Evolutionary conservation across 495 filamentous ascomycete genomes (phyloP).

Genomic region (Aspergillus wentii): DNA sequence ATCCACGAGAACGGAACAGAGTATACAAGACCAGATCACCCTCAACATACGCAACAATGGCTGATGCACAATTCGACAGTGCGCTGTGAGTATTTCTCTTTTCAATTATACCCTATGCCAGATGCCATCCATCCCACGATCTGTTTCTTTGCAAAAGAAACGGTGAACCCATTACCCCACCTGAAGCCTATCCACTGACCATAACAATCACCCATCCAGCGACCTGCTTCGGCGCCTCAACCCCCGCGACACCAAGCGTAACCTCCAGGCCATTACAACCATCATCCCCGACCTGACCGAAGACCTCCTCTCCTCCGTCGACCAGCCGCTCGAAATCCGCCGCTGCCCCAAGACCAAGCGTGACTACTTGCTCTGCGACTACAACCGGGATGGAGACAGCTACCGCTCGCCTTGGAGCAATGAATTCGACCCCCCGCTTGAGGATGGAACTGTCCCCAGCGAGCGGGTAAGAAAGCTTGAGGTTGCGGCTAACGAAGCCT

Average conservation of each 20-base stretch:
- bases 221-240: constrained; percentile 98
- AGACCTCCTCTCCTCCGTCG: constrained; percentile 95
- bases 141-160: neutral
- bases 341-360: constrained; percentile 83
- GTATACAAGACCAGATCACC: constrained; percentile 9
- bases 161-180: constrained; percentile 9
- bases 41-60: constrained; percentile 33
- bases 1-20: constrained; percentile 13
- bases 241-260: constrained; percentile 79
- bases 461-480: constrained; percentile 91
- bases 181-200: constrained; percentile 31
- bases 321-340: constrained; percentile 84
- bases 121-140: constrained; percentile 7
- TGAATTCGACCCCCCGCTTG: constrained; percentile 87
- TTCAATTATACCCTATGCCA: neutral
- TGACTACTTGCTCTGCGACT: constrained; percentile 98
- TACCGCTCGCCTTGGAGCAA: constrained; percentile 98
- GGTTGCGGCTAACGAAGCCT: constrained; percentile 86
- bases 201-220: constrained; percentile 39
- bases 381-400: constrained; percentile 97
- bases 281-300: constrained; percentile 90
- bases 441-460: constrained; percentile 73
- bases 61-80: constrained; percentile 56
- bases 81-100: constrained; percentile 48
- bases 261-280: constrained; percentile 78